phyloP scores from a whole-genome alignment of 1,139 yeast genomes.

The Pichia sp. region DNA sequence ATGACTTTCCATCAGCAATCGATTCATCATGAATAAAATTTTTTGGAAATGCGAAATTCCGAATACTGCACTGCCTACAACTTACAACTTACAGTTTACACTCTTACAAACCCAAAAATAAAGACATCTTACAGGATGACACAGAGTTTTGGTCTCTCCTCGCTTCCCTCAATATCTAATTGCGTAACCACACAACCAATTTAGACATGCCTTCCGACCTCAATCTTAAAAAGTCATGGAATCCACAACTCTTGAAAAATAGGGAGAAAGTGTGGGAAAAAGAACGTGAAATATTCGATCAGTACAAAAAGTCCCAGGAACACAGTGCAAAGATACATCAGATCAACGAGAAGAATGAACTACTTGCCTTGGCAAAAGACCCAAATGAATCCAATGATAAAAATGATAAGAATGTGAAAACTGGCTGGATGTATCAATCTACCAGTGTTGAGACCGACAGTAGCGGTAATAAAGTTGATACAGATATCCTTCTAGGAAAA shows the following conservation, averaged over 20 bases:
- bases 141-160: too few species aligned
- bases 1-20: too few species aligned
- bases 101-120: too few species aligned
- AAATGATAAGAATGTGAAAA: slow-evolving; percentile 30
- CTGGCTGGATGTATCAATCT: slow-evolving; percentile 82
- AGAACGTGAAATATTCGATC: slow-evolving; percentile 73
- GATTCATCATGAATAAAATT: too few species aligned
- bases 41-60: too few species aligned
- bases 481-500: slow-evolving; percentile 45
- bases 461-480: slow-evolving; percentile 23
- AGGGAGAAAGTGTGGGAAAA: slow-evolving; percentile 79
- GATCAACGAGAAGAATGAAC: slow-evolving; percentile 57
- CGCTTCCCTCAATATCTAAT: too few species aligned
- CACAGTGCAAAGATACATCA: slow-evolving; percentile 57
- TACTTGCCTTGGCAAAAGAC: slow-evolving; percentile 31
- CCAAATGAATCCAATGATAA: slow-evolving; percentile 20
- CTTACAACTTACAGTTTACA: too few species aligned
- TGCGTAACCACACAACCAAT: too few species aligned
- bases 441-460: slow-evolving; percentile 43
- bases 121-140: too few species aligned
- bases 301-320: slow-evolving; percentile 58
- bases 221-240: slow-evolving; percentile 92
- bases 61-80: too few species aligned
- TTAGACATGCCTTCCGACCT: slow-evolving; percentile 71
- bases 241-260: slow-evolving; percentile 81